phyloP scores from a whole-genome alignment of 169 alveolate species.

The Blepharisma undulans region DNA sequence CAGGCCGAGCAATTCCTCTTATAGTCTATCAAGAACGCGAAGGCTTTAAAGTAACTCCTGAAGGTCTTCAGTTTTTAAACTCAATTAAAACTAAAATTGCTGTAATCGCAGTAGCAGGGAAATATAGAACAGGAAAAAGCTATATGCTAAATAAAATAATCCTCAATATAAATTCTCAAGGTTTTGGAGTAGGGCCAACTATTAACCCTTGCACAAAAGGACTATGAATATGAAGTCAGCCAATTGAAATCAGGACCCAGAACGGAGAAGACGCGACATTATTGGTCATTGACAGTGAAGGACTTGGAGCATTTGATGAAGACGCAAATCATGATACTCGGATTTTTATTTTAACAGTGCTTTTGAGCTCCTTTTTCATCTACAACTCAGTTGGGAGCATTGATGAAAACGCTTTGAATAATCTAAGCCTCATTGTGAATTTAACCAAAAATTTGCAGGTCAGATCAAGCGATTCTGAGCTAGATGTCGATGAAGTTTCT shows the following conservation, averaged over 20 bases:
- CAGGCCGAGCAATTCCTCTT: constrained; percentile 37
- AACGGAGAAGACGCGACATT: constrained; percentile 64
- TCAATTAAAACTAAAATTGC: constrained; percentile 59
- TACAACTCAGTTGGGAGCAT: constrained; percentile 87
- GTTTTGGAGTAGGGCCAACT: constrained; percentile 89
- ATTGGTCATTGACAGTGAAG: constrained; percentile 84
- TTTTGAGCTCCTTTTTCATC: constrained; percentile 81
- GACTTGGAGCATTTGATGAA: constrained; percentile 84
- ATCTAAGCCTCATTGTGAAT: constrained; percentile 77
- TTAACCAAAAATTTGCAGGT: constrained; percentile 65
- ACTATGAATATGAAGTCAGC: constrained; percentile 82
- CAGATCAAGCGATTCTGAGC: constrained; percentile 56
- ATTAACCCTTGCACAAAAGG: constrained; percentile 87
- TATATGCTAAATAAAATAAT: constrained; percentile 76
- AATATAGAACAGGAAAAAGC: constrained; percentile 88
- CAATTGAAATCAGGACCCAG: constrained; percentile 61
- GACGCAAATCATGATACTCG: constrained; percentile 82
- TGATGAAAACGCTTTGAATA: constrained; percentile 87
- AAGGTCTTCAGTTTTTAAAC: constrained; percentile 48
- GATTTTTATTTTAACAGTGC: constrained; percentile 81
- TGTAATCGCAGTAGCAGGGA: constrained; percentile 83
- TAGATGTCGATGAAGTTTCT: constrained; percentile 68
- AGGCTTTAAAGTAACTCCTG: constrained; percentile 43
- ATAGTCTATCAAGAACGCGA: constrained; percentile 14
- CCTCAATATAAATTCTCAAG: constrained; percentile 58